Evolutionary conservation across 352 stramenopile genomes (phyloP).

Genomic region (Phytophthora uliginosa): DNA sequence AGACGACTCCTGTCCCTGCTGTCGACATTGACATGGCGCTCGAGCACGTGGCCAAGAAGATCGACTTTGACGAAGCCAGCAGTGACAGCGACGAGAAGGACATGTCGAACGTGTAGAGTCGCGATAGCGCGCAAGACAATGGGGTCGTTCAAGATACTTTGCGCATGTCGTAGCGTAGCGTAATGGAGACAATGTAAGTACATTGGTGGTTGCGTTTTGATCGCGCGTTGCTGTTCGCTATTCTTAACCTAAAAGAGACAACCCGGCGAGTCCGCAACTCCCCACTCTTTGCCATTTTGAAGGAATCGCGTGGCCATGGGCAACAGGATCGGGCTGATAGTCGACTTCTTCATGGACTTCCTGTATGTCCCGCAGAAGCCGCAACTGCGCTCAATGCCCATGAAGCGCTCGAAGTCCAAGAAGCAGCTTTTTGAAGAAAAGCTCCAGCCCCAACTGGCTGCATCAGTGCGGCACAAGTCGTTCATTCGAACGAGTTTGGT

Average conservation of each 20-base stretch:
- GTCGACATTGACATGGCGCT: slow-evolving; percentile 30
- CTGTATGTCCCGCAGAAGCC: slow-evolving; percentile 14
- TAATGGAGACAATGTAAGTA: slow-evolving; percentile 28
- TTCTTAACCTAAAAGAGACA: slow-evolving; percentile 9
- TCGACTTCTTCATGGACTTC: slow-evolving; percentile 14
- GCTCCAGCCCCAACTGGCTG: slow-evolving; percentile 27
- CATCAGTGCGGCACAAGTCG: slow-evolving; percentile 33
- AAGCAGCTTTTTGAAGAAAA: slow-evolving; percentile 41
- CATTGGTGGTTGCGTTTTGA: slow-evolving; percentile 11
- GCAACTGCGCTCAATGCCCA: slow-evolving; percentile 7
- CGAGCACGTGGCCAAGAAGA: slow-evolving; percentile 43
- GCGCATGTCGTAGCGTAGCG: slow-evolving; percentile 19
- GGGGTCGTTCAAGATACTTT: slow-evolving; percentile 5
- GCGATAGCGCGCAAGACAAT: background rate
- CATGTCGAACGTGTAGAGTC: slow-evolving; percentile 21
- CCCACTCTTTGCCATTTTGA: background rate
- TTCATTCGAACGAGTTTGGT: slow-evolving; percentile 29
- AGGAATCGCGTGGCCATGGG: slow-evolving; percentile 15
- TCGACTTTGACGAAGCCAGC: slow-evolving; percentile 47
- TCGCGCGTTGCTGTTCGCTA: slow-evolving; percentile 1
- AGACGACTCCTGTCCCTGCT: slow-evolving; percentile 3
- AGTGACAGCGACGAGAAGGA: slow-evolving; percentile 44
- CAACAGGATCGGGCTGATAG: slow-evolving; percentile 19
- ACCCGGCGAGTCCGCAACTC: slow-evolving; percentile 14
- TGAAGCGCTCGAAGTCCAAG: slow-evolving; percentile 33